Percentiles rank a stretch among this genome's conserved stretches.
These are phyloP conservation scores for Bacidia rubella DNA, from an alignment of 495 filamentous ascomycete genomes.

Conservation along the genomic window DNA sequence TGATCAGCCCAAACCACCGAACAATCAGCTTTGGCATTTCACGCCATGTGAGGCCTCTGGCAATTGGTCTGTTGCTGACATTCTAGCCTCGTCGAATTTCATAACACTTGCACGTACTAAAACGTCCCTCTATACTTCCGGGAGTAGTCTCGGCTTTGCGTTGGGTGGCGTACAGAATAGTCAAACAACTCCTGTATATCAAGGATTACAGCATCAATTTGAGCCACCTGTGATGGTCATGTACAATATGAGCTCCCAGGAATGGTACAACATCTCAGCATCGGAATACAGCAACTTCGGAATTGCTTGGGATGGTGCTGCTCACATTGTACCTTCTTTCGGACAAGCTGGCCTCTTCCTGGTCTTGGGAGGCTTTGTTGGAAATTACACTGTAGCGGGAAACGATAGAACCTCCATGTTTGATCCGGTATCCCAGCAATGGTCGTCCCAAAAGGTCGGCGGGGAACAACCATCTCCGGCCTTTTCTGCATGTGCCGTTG, in stretches of 20 bases:
- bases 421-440: constrained; percentile 24
- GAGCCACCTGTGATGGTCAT: constrained; percentile 18
- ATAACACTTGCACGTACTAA: constrained; percentile 14
- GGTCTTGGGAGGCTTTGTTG: constrained; percentile 23
- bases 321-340: constrained; percentile 23
- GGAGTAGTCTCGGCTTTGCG: constrained; percentile 18
- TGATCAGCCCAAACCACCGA: constrained; percentile 9
- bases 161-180: constrained; percentile 15
- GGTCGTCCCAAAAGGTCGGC: constrained; percentile 23
- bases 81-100: constrained; percentile 19
- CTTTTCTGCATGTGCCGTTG: constrained; percentile 20
- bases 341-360: constrained; percentile 25
- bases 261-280: constrained; percentile 23
- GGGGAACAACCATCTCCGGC: constrained; percentile 17
- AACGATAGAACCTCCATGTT: constrained; percentile 23
- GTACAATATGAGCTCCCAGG: constrained; percentile 23
- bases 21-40: constrained; percentile 22
- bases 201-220: constrained; percentile 1
- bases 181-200: constrained; percentile 12
- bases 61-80: constrained; percentile 21
- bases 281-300: constrained; percentile 18
- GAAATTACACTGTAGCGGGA: constrained; percentile 7
- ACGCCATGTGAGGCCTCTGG: constrained; percentile 26
- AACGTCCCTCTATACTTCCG: constrained; percentile 21
- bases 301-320: constrained; percentile 20